Base-by-base conservation (phyloP, 1,284 basidiomycete genomes). In the Marasmius tenuissimus region DNA sequence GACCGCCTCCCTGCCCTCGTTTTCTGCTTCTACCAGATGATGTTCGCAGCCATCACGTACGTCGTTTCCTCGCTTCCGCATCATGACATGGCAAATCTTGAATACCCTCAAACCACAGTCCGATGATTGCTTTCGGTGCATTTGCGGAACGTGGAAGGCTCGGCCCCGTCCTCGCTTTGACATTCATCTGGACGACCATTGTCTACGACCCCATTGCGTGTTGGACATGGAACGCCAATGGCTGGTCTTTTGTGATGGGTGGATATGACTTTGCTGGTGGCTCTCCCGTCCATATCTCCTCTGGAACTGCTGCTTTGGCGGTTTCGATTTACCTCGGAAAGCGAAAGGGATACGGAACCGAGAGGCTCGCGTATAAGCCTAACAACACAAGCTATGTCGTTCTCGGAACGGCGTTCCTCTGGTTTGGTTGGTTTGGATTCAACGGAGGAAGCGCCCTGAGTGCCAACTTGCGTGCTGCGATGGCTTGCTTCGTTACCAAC, bases 351-450 rank as follows among this genome's bases (percentile, higher is more conserved):
- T 98, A 96, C 73, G 96, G 96, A 35, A 97, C 96, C 2, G 92
- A 94, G 71, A 85, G 92, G 37, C 85, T 96, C 35, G 92, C 93
- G 1, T 92, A 95, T 86, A 93, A 96, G 80, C 88, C 93, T 6
- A 86, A 93, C 75, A 93, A 92, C 74, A 92, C 90, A 2, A 87
- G 89, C 50, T 94, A 96, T 74, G 93, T 98, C 68, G 82, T 98
- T 59, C 81, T 98, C 60, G 96, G 96, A 57, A 98, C 97, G 0
- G 86, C 90, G 14, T 88, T 98, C 77, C 92, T 98, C 61, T 98
- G 96, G 96, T 96, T 97, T 70, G 96, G 96, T 18, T 98, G 96
- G 96, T 94, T 96, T 71, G 96, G 79, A 1, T 93, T 92, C 81
- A 96, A 96, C 77, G 94, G 94, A 48, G 93, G 93, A 47, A 91